Evolutionary conservation across 202 grass and related monocot species (phyloP), one percentile per base, ranked within the genome.

Genomic region (Zizania palustris): DNA sequence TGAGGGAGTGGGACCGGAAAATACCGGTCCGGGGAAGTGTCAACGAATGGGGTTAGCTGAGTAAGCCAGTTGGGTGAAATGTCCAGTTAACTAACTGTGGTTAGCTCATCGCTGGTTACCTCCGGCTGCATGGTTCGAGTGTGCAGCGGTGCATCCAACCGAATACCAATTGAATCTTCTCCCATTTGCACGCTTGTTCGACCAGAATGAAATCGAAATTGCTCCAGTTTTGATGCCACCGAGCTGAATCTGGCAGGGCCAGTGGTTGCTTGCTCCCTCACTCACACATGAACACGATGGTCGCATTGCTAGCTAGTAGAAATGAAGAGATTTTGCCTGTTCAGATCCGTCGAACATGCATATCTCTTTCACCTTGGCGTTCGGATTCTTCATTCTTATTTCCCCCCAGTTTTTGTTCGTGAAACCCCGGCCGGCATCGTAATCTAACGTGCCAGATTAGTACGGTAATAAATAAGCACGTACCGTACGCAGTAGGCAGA

Each of bases 21-120:
- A 53, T 42, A 18, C 5, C n/a, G 4, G 50, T 18, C 50, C 50
- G 16, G n/a, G 51, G 7, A 20, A n/a, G 51, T 55, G n/a, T 55
- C n/a, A 55, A 55, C n/a, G 51, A 20, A 55, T 19, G n/a, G n/a
- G 28, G 28, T 28, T 28, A 28, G 28, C 28, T 28, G 28, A 2
- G 28, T 28, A 28, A 28, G 28, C 28, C 28, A 28, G 28, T 28
- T 28, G 28, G 28, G 28, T 28, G 28, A 28, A 68, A 3, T 19
- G 69, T 73, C 28, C 34, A 33, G 60, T 71, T 54, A 55, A 40
- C 61, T 45, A 80, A 80, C 69, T 51, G 36, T 37, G 62, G 83
- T 80, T 84, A n/a, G n/a, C n/a, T n/a, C n/a, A n/a, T n/a, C n/a
- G n/a, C n/a, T n/a, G n/a, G n/a, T n/a, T n/a, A n/a, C n/a, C n/a